These are phyloP conservation scores for Sarocladium kiliense DNA, from an alignment of 2,329 filamentous ascomycete species.

Conservation along the genomic window DNA sequence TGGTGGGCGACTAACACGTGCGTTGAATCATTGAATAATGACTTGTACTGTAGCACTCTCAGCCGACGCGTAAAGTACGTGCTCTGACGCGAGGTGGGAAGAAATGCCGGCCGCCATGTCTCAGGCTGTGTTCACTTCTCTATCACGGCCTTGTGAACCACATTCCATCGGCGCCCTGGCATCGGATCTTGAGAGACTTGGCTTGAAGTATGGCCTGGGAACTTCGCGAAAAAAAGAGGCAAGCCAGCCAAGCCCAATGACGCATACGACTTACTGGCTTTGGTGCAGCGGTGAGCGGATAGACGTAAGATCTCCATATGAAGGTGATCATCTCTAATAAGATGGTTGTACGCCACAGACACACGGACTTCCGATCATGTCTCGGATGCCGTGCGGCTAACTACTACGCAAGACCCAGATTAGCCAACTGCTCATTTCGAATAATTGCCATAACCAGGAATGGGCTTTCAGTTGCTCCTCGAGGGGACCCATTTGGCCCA, in stretches of 20 bases:
- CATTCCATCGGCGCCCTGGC: background rate
- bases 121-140: background rate
- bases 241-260: no score
- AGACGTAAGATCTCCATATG: no score
- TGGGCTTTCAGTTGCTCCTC: background rate
- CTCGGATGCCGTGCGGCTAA: background rate
- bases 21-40: background rate
- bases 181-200: background rate
- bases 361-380: background rate
- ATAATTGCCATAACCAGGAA: constrained; percentile 3
- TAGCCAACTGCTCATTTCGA: background rate
- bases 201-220: background rate
- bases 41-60: background rate
- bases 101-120: background rate
- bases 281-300: no score
- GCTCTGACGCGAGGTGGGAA: background rate
- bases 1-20: background rate
- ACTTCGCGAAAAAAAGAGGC: no score
- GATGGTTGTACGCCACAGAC: background rate
- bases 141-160: background rate
- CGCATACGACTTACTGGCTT: no score
- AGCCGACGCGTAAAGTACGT: background rate
- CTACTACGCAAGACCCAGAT: background rate
- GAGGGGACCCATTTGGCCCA: background rate
- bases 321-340: no score